Conservation (phyloP, 208 protist species). For the Crithidia expoeki region DNA sequence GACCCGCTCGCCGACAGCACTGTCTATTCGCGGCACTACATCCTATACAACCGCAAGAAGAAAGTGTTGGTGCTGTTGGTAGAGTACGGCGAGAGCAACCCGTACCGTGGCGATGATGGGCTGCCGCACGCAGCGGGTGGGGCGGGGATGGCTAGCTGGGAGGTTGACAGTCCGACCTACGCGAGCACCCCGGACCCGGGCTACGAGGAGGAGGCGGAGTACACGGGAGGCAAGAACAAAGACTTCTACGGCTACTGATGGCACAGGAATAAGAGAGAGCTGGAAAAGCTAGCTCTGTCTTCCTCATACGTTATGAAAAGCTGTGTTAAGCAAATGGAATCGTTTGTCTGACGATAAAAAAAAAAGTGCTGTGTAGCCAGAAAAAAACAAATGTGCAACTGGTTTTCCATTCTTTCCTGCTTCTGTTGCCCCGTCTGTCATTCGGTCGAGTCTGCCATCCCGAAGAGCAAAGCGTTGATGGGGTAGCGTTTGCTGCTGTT, state of each 20-base stretch:
- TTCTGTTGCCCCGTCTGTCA: slow-evolving; percentile 3
- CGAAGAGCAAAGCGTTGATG: too few species aligned
- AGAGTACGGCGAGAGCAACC: slow-evolving; percentile 66
- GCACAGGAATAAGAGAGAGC: background rate
- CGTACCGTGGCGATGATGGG: slow-evolving; percentile 68
- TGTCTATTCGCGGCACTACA: slow-evolving; percentile 71
- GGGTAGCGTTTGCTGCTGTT: too few species aligned
- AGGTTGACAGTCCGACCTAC: slow-evolving; percentile 33
- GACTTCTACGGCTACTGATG: slow-evolving; percentile 61
- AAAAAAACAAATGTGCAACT: too few species aligned
- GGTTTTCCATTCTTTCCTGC: too few species aligned
- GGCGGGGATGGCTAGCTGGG: slow-evolving; percentile 16
- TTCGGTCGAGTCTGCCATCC: too few species aligned
- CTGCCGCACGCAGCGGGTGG: slow-evolving; percentile 19
- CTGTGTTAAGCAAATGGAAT: too few species aligned
- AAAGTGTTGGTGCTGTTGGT: slow-evolving; percentile 69
- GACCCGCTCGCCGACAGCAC: slow-evolving; percentile 57
- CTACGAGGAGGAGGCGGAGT: slow-evolving; percentile 34
- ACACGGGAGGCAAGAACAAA: slow-evolving; percentile 54
- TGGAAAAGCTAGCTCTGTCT: too few species aligned
- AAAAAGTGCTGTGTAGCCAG: too few species aligned
- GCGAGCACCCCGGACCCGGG: slow-evolving; percentile 37
- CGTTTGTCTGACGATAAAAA: too few species aligned
- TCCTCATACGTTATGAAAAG: too few species aligned
- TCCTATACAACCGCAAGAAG: slow-evolving; percentile 67